Evolutionary conservation across 805 yeast genomes (phyloP).

Genomic region (Yarrowia keelungensis): DNA sequence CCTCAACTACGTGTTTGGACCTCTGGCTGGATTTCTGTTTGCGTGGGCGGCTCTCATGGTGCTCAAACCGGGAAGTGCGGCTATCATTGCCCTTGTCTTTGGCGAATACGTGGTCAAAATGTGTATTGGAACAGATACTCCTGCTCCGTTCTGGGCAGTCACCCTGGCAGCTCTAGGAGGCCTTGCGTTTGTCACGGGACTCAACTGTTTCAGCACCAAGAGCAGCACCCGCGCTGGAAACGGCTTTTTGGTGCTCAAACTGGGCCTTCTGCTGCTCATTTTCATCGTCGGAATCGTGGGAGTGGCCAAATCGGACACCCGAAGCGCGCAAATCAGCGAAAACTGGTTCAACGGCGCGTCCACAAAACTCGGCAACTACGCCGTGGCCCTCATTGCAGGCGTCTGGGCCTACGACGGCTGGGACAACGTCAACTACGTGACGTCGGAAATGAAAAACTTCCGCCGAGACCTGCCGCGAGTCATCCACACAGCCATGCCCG

Average conservation of each 20-base stretch:
- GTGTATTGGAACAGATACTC: constrained; percentile 42
- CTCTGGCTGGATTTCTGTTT: constrained; percentile 51
- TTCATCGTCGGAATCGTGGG: constrained; percentile 48
- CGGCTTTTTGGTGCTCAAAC: constrained; percentile 49
- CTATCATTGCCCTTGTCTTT: constrained; percentile 53
- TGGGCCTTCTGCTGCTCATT: constrained; percentile 48
- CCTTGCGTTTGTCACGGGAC: constrained; percentile 44
- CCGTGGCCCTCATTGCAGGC: constrained; percentile 53
- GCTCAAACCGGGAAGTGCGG: constrained; percentile 53
- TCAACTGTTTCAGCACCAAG: constrained; percentile 48
- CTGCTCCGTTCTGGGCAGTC: constrained; percentile 45
- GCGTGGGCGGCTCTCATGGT: constrained; percentile 53
- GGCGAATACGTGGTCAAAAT: constrained; percentile 51
- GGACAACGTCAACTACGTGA: constrained; percentile 54
- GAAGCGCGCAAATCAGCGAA: constrained; percentile 27
- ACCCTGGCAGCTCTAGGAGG: constrained; percentile 49
- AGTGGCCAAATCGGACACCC: constrained; percentile 6
- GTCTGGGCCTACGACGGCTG: constrained; percentile 57
- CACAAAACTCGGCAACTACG: constrained; percentile 46
- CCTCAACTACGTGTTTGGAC: constrained; percentile 50
- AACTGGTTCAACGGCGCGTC: constrained; percentile 45
- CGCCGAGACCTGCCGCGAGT: constrained; percentile 51
- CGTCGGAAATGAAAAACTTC: constrained; percentile 53
- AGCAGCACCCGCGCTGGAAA: constrained; percentile 50
- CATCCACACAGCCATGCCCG: constrained; percentile 53